Base-by-base conservation (phyloP, 2,329 filamentous ascomycete genomes). In the Ramularia endophylla region DNA sequence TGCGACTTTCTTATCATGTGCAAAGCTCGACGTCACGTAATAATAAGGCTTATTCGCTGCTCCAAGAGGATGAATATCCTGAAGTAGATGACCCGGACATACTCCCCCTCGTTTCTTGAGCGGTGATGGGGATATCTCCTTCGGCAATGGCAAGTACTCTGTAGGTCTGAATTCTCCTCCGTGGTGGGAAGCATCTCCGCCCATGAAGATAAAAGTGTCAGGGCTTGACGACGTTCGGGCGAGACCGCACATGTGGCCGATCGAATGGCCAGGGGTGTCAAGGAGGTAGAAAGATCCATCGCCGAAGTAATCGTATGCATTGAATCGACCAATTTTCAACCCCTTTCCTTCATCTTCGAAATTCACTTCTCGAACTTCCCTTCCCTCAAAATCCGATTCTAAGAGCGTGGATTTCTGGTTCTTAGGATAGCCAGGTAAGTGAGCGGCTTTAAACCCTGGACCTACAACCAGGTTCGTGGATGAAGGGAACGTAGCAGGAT, bases 281-380 rank as follows among this genome's bases (percentile, higher is more conserved):
- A 79, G 62, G 2, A 79, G 62, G 52, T 77, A 78, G 48, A 80
- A 75, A 16, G 62, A 68, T 1, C 74, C 75, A 51, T 80, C 75
- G 3, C 68, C 68, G 41, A 77, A 79, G 51, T 69, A 78, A 52
- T 80, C 75, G 18, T 63, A 58, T 2, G 72, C 71, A 22, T 62
- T 51, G 51, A 73, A 74, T 7, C 64, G 53, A 1, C 69, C 71
- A 15, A 74, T 68, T 43, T 66, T 63, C 3, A 69, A 41, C 4
- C 49, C 55, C n/a, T 50, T 48, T 17, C 55, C 46, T 30, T 60
- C 52, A 29, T 62, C 59, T n/a, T 57, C 44, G 27, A 69, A 61
- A 29, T 51, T 40, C 7, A 67, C 52, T 41, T 66, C 63, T 4
- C 52, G 48, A 1, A 70, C 50, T 18, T 65, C 48, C 30, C 70